Conservation (phyloP, 768 basidiomycete species). For the Podaxis sp. region DNA sequence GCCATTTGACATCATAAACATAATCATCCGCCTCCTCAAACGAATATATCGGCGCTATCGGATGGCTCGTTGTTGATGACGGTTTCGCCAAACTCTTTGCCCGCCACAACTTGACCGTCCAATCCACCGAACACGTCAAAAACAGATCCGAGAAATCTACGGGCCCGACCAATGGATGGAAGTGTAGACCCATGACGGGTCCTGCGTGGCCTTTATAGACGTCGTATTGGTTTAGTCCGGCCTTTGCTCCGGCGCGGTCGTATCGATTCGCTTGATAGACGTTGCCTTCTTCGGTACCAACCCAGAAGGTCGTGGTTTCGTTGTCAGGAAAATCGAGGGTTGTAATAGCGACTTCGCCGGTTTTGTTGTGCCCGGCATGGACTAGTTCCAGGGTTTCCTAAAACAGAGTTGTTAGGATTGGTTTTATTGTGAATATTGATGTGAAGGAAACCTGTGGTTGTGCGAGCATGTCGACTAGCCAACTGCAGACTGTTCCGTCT, state of each 20-base stretch:
- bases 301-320: conserved; percentile 96
- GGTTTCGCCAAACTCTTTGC: conserved; percentile 76
- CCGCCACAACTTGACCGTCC: conserved; percentile 98
- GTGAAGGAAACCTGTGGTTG: conserved; percentile 76
- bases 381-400: conserved; percentile 93
- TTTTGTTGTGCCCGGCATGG: conserved; percentile 92
- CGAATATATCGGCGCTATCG: conserved; percentile 78
- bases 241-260: conserved; percentile 95
- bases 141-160: conserved; percentile 97
- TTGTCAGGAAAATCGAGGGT: conserved; percentile 92
- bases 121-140: conserved; percentile 90
- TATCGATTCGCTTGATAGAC: conserved; percentile 96
- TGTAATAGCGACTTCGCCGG: conserved; percentile 94
- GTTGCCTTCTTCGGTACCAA: conserved; percentile 97
- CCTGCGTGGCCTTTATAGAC: conserved; percentile 92
- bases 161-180: conserved; percentile 88
- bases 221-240: conserved; percentile 90
- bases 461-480: conserved; percentile 98
- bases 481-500: conserved; percentile 95
- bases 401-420: neutral
- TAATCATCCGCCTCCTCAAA: conserved; percentile 99
- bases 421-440: neutral
- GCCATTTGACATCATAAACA: conserved; percentile 99
- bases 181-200: conserved; percentile 91
- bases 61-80: conserved; percentile 41